phyloP scores from a whole-genome alignment of 202 grass and related monocot species.

The Digitaria exilis region DNA sequence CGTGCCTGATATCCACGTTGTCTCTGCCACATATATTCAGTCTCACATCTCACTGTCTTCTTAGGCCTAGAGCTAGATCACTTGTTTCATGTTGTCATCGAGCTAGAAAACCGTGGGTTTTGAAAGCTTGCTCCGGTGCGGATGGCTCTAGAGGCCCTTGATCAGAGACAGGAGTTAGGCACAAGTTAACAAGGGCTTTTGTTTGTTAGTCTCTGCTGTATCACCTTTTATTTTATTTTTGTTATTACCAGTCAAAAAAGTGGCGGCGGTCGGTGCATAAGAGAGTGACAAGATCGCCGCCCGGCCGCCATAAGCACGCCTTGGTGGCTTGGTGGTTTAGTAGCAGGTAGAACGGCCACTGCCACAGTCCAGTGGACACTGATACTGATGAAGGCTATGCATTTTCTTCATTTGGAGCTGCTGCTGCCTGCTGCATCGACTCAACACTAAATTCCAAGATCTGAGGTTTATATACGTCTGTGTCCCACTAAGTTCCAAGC shows the following conservation, averaged over 20 bases:
- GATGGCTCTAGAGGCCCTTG: neutral
- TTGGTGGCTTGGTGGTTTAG: neutral
- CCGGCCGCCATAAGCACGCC: slow-evolving; percentile 1
- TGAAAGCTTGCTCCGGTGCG: neutral
- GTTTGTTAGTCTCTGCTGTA: neutral
- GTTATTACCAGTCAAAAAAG: neutral
- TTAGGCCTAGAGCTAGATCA: neutral
- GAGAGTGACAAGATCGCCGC: slow-evolving; percentile 1
- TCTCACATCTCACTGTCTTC: neutral
- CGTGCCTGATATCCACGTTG: neutral
- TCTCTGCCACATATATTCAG: neutral
- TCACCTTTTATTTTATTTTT: neutral
- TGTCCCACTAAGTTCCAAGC: neutral
- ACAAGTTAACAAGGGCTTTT: neutral
- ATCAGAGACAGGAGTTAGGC: slow-evolving; percentile 28
- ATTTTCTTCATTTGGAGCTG: neutral
- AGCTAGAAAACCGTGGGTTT: neutral
- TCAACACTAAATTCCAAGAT: neutral
- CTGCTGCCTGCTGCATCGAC: neutral
- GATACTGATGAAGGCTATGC: neutral
- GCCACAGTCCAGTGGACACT: neutral
- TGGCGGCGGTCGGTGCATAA: neutral
- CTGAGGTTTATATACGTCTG: neutral
- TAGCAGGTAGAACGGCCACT: neutral
- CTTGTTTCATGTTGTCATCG: neutral